Percentiles rank a stretch among this genome's conserved stretches.
phyloP scores from a whole-genome alignment of 371 early-diverging fungal genomes.

The Mucor mucedo region DNA sequence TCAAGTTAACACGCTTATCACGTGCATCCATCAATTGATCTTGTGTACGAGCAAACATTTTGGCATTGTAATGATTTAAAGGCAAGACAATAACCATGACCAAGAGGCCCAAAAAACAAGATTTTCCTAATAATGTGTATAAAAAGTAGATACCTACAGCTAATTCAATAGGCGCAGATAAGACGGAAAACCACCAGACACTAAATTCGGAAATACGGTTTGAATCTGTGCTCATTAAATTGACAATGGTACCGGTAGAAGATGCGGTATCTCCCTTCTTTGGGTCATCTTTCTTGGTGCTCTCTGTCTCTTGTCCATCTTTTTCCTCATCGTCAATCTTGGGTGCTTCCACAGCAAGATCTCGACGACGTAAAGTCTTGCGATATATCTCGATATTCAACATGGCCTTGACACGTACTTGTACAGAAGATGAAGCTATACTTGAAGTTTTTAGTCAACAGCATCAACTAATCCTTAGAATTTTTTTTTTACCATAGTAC shows the following conservation, averaged over 20 bases:
- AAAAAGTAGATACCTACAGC: constrained; percentile 65
- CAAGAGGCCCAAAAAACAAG: constrained; percentile 69
- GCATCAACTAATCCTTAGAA: not conserved
- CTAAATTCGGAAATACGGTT: constrained; percentile 60
- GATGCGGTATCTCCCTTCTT: constrained; percentile 43
- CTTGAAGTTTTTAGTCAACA: not conserved
- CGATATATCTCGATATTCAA: constrained; percentile 63
- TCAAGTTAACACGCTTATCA: constrained; percentile 57
- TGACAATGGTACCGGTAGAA: constrained; percentile 79
- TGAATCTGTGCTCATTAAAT: constrained; percentile 85
- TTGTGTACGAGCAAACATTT: constrained; percentile 54
- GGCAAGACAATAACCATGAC: constrained; percentile 61
- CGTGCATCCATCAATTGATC: constrained; percentile 58
- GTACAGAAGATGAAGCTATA: constrained; percentile 40
- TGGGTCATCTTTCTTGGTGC: constrained; percentile 19
- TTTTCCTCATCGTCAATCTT: constrained; percentile 30
- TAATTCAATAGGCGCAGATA: constrained; percentile 63
- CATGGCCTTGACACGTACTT: constrained; percentile 55
- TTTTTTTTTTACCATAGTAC: constrained; percentile 46
- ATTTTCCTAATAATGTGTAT: constrained; percentile 66
- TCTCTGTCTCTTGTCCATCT: constrained; percentile 7
- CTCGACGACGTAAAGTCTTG: constrained; percentile 58
- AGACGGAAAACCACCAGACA: constrained; percentile 54
- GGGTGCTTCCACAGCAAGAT: constrained; percentile 36
- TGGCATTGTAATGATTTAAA: constrained; percentile 58